These are phyloP conservation scores for Fusarium anguioides DNA, from an alignment of 2,329 filamentous ascomycete genomes.

Conservation along the genomic window DNA sequence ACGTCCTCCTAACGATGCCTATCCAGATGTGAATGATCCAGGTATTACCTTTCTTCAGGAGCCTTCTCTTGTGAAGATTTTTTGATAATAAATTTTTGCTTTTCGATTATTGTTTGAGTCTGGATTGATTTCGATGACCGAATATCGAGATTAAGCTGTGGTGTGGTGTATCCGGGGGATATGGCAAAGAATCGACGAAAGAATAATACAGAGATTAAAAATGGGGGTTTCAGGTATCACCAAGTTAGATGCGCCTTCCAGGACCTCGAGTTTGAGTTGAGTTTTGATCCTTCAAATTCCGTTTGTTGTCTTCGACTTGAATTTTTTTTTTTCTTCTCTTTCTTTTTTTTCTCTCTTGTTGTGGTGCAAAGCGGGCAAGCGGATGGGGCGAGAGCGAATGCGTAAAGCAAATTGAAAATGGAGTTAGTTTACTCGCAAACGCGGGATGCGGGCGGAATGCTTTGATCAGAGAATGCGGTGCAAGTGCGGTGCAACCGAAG, in stretches of 20 bases:
- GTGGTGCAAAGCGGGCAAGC: constrained; percentile 30
- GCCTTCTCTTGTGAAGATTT: constrained; percentile 42
- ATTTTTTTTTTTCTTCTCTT: constrained; percentile 14
- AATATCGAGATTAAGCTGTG: constrained; percentile 40
- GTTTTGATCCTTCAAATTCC: constrained; percentile 37
- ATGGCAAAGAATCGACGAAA: constrained; percentile 46
- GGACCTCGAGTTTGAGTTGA: constrained; percentile 34
- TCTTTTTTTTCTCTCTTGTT: constrained; percentile 23
- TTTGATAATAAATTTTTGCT: constrained; percentile 31
- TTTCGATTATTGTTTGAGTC: constrained; percentile 44
- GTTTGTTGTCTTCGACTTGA: constrained; percentile 23
- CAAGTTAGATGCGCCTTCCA: constrained; percentile 48
- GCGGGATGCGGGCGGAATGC: constrained; percentile 27
- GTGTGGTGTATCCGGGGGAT: too few relatives aligned
- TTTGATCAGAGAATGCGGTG: constrained; percentile 13
- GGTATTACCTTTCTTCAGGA: constrained; percentile 22
- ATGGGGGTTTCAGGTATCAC: constrained; percentile 42
- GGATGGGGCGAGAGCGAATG: constrained; percentile 14
- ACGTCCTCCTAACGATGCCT: constrained; percentile 33
- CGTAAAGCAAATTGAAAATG: constrained; percentile 29
- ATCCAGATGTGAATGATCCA: constrained; percentile 38
- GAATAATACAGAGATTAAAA: constrained; percentile 46
- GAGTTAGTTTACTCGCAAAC: constrained; percentile 39
- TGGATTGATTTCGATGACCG: constrained; percentile 39
- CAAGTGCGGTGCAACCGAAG: constrained; percentile 42